These are phyloP conservation scores for Termitomyces sp. DNA, from an alignment of 768 basidiomycete genomes.

Conservation along the genomic window DNA sequence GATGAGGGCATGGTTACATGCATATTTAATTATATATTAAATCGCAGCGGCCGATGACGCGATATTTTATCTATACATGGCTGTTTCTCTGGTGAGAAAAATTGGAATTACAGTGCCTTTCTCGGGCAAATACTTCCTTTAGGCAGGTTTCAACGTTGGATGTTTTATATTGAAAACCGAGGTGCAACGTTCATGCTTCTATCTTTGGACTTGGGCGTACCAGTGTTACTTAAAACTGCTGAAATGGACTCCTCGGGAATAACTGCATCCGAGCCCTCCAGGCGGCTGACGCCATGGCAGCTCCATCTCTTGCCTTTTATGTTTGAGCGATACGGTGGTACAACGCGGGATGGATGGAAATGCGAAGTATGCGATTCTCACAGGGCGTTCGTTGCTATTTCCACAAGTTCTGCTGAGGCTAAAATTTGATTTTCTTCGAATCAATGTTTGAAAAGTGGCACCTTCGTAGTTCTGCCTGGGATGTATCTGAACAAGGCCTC, in stretches of 20 bases:
- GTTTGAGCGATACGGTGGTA: neutral
- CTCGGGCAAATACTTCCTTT: neutral
- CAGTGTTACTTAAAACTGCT: too few relatives aligned
- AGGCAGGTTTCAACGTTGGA: neutral
- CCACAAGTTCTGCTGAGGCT: too few relatives aligned
- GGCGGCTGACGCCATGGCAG: neutral
- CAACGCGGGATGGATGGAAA: neutral
- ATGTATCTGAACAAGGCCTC: neutral
- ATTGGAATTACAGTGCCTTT: neutral
- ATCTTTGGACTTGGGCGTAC: too few relatives aligned
- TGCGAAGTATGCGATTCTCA: neutral
- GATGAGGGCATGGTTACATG: too few relatives aligned
- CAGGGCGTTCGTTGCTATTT: neutral
- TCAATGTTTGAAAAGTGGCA: too few relatives aligned
- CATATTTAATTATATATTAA: neutral
- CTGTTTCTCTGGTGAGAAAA: neutral
- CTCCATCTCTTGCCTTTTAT: neutral
- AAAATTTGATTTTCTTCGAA: neutral
- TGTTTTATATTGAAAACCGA: neutral
- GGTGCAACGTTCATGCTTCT: too few relatives aligned
- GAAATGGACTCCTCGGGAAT: neutral
- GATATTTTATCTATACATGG: neutral
- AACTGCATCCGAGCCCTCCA: neutral
- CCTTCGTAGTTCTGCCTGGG: too few relatives aligned
- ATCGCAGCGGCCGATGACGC: neutral